Base-by-base conservation (phyloP, 345 rosid species). In the Heritiera littoralis region DNA sequence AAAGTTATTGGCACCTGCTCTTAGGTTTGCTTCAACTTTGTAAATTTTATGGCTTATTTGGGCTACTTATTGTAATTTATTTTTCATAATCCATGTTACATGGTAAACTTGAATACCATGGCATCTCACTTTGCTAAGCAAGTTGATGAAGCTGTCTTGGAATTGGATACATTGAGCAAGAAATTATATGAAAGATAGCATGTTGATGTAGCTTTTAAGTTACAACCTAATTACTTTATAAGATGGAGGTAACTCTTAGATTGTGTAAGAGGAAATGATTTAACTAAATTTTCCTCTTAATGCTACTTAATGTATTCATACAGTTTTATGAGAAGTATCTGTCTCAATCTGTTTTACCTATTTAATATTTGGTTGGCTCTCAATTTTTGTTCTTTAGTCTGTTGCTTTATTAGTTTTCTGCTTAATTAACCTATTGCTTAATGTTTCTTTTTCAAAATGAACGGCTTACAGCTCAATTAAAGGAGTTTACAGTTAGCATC, bases 401-500 rank as follows among this genome's bases (percentile, higher is more conserved):
- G 56, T 52, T 52, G 55, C 56, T 14, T 48, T 52, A 52, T 52
- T 52, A 14, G 18, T 51, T 51, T 51, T 51, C 55, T 3, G 55
- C 55, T 51, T 3, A 51, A 3, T 12, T 13, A 51, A 12, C 17
- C 17, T 51, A 51, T 51, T 51, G 15, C 18, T 52, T 48, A 48
- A 48, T 48, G 12, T 48, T 52, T 14, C 6, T 4, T 13, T 52
- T 52, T 52, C 56, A 13, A 51, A 51, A 51, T 51, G 55, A 51
- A 13, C 13, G 55, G 1, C 55, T 8, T 51, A 52, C 6, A 52
- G 18, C 56, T 52, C 18, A 52, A 4, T 48, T 52, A 52, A 52
- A 52, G 56, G 6, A 52, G 18, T 52, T 52, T 52, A 82, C 80
- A 86, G 89, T 61, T 83, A 84, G 85, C 74, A 80, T 78, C 89